phyloP scores from a whole-genome alignment of 805 yeast genomes.

The Nakazawaea ishiwadae region DNA sequence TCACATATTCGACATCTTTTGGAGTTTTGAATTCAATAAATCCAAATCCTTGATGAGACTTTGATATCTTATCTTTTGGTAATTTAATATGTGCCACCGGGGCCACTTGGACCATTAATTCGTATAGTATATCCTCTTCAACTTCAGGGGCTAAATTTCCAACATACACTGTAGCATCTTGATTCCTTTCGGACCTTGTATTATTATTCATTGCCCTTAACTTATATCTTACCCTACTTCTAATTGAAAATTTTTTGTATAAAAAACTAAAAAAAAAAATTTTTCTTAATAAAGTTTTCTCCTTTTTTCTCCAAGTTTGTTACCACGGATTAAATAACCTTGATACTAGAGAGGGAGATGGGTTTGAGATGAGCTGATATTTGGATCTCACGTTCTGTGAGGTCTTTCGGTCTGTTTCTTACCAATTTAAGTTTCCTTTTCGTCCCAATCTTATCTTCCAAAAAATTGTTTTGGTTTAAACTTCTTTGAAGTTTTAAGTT shows the following conservation, averaged over 20 bases:
- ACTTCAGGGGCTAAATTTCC: conserved; percentile 81
- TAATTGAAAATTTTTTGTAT: background rate
- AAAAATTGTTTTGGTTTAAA: no score
- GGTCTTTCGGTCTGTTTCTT: background rate
- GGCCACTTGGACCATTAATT: conserved; percentile 79
- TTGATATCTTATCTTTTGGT: conserved; percentile 73
- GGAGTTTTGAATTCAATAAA: conserved; percentile 65
- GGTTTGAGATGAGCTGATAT: conserved; percentile 3
- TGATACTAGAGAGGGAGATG: conserved; percentile 2
- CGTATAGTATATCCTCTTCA: conserved; percentile 68
- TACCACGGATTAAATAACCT: conserved; percentile 5
- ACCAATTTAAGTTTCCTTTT: background rate
- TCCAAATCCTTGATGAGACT: conserved; percentile 81
- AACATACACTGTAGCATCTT: conserved; percentile 64
- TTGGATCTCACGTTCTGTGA: conserved; percentile 11
- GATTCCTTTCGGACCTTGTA: conserved; percentile 36
- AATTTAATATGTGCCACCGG: conserved; percentile 67
- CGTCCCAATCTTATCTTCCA: no score
- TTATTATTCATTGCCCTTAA: background rate
- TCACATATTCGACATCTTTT: conserved; percentile 68
- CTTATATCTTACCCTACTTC: conserved; percentile 12
- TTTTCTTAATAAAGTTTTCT: background rate
- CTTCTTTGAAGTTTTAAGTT: background rate
- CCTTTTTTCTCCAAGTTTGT: conserved; percentile 9
- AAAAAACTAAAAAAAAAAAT: conserved; percentile 1